These are phyloP conservation scores for Hymenoscyphus fructigenus DNA, from an alignment of 2,329 filamentous ascomycete species.

Conservation along the genomic window DNA sequence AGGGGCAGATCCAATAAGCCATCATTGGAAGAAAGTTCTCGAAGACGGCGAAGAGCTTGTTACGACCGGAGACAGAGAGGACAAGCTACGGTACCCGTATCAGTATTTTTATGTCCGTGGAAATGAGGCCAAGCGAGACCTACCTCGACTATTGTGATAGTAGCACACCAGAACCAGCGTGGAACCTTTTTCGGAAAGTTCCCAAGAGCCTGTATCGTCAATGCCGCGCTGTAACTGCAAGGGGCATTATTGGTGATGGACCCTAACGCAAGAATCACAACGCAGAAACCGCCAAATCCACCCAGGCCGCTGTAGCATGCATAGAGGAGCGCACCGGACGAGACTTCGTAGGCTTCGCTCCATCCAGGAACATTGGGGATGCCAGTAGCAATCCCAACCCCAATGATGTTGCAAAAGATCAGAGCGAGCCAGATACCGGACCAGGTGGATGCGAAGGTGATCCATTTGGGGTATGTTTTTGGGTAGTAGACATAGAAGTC, in stretches of 20 bases:
- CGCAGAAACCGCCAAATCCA: not conserved
- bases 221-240: not conserved
- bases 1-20: constrained; percentile 58
- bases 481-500: not conserved
- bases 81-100: not conserved
- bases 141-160: not conserved
- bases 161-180: not conserved
- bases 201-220: not conserved
- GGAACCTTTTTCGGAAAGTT: not conserved
- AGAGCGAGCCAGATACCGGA: not conserved
- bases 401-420: not conserved
- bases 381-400: not conserved
- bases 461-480: not conserved
- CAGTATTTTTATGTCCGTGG: not conserved
- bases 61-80: constrained; percentile 21
- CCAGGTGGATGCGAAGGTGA: not conserved
- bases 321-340: not conserved
- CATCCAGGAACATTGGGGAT: not conserved
- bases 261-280: not conserved
- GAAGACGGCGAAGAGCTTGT: constrained; percentile 21
- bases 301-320: not conserved
- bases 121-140: not conserved
- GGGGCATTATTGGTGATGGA: not conserved
- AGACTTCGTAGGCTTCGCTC: not conserved
- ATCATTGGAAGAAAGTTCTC: constrained; percentile 58